Conservation (phyloP, 164 flowering plant genomes). For the Liquidambar formosana region DNA sequence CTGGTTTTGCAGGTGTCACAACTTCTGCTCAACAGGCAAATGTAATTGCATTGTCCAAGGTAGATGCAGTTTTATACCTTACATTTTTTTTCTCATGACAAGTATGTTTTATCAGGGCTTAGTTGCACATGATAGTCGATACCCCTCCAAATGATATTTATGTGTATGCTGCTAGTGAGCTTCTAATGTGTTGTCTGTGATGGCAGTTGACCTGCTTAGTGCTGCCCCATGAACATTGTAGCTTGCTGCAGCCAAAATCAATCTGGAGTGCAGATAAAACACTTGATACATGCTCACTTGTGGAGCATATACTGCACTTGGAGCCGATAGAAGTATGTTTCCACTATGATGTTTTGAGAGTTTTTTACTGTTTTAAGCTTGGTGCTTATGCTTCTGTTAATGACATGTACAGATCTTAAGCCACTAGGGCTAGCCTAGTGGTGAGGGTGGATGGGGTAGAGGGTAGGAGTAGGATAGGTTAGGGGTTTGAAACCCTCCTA, state of each 20-base stretch:
- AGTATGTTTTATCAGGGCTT: neutral
- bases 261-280: slow-evolving; percentile 79
- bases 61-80: slow-evolving; percentile 21
- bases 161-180: neutral
- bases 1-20: slow-evolving; percentile 43
- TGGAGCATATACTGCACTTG: slow-evolving; percentile 78
- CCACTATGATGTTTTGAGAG: neutral
- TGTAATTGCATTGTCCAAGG: slow-evolving; percentile 81
- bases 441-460: too few species aligned
- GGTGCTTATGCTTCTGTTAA: neutral
- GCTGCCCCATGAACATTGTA: slow-evolving; percentile 50
- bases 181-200: slow-evolving; percentile 22
- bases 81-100: neutral
- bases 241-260: slow-evolving; percentile 71
- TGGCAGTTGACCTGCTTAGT: slow-evolving; percentile 90
- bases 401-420: neutral
- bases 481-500: too few species aligned
- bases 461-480: too few species aligned
- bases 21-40: slow-evolving; percentile 53
- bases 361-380: neutral
- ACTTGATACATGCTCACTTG: slow-evolving; percentile 49
- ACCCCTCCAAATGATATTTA: neutral
- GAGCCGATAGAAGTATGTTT: slow-evolving; percentile 84
- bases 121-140: neutral
- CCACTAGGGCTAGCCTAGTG: too few species aligned